Base-by-base conservation (phyloP, 306 rosid genomes). In the Leucaena leucocephala region DNA sequence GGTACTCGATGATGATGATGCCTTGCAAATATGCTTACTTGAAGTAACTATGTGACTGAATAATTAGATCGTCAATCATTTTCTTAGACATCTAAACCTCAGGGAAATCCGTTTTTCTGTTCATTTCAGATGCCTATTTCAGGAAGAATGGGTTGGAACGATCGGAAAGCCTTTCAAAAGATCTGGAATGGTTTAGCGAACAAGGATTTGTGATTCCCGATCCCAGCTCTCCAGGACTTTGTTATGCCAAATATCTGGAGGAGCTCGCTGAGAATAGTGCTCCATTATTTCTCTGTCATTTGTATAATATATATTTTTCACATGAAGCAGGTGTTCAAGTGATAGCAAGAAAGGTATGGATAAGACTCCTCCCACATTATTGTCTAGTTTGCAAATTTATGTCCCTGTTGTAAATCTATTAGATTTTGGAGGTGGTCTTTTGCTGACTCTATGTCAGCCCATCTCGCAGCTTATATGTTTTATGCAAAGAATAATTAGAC, bases 81-180 rank as follows among this genome's bases (percentile, higher is more conserved):
- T 34, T 58, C 39, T 35, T 19, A 36, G 58, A 50, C 57, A 39
- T 54, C 72, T 19, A 68, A 42, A 68, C 72, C 49, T 68, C 36
- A 19, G 27, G 52, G 52, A n/a, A 68, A 42, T 27, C n/a, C n/a
- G 8, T 33, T 61, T 27, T 33, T 61, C 12, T 27, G 2, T 33
- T n/a, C 7, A 61, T 68, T 15, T 68, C 80, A 93, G 97, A 85
- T 79, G 89, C 96, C 10, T 91, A 91, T 82, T 84, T 95, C 72
- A 91, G 97, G 89, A 91, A 83, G 72, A 90, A 89, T n/a, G 97
- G 98, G 35, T 79, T 95, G 90, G 94, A 95, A 79, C 87, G 97
- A 79, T 91, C 98, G 5, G 84, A 88, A 76, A 77, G 76, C 46
- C 74, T 92, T 69, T 68, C 55, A 11, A 91, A 83, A 70, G 99